Percentiles rank a stretch among this genome's conserved stretches.
Evolutionary conservation across 345 rosid genomes (phyloP).

Genomic region (Dipteronia dyeriana): DNA sequence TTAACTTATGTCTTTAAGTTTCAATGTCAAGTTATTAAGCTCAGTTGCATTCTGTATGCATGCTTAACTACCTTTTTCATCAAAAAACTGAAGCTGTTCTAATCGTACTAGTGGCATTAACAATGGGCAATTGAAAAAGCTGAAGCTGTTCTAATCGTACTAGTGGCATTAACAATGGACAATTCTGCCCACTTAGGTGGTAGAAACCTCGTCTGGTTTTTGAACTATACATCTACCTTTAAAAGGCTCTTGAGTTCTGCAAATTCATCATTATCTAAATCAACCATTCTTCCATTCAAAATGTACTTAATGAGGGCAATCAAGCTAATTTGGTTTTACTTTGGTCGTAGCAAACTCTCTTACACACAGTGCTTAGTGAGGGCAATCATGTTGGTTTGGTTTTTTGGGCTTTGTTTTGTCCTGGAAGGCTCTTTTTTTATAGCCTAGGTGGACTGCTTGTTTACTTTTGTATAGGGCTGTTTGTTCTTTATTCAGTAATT

Average conservation of each 20-base stretch:
- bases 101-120: neutral
- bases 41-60: conserved; percentile 2
- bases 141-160: neutral
- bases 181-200: neutral
- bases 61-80: neutral
- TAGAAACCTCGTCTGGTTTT: neutral
- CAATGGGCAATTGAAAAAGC: neutral
- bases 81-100: neutral
- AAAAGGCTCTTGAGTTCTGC: neutral
- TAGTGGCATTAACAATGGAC: neutral
- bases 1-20: neutral
- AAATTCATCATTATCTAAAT: neutral
- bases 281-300: neutral
- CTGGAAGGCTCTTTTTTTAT: neutral
- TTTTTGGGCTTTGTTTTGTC: neutral
- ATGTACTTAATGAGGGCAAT: neutral
- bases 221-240: neutral
- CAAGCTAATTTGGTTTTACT: neutral
- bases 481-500: neutral
- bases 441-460: neutral
- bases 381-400: neutral
- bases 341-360: neutral
- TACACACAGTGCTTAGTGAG: neutral
- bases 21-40: neutral
- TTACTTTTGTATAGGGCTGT: no score